A percentile compares a stretch with the other conserved stretches of the same genome.
Conservation (phyloP, 345 rosid species). For the Physaria fendleri region DNA sequence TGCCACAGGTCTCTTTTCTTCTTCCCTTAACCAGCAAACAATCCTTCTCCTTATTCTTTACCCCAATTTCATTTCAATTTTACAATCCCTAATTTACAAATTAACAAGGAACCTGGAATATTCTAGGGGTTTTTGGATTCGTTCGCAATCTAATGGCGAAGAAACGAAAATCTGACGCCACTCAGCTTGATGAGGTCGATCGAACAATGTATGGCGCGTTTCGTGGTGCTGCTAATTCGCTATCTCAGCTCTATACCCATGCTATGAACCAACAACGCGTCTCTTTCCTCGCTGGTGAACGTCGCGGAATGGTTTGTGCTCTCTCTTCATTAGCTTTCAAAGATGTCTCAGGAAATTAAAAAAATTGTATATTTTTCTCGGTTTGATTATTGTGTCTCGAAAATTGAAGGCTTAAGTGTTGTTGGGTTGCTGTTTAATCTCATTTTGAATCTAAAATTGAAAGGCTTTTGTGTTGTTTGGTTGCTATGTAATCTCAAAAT, state of each 20-base stretch:
- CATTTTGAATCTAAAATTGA: background rate
- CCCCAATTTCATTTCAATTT: background rate
- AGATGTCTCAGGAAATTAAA: background rate
- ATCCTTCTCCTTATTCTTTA: background rate
- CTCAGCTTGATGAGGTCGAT: conserved; percentile 87
- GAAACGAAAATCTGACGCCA: conserved; percentile 82
- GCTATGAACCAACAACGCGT: conserved; percentile 72
- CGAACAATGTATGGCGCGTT: conserved; percentile 81
- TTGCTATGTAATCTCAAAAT: background rate
- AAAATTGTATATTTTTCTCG: background rate
- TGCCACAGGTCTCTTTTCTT: conserved; percentile 14
- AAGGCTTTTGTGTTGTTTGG: background rate
- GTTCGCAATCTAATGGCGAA: conserved; percentile 46
- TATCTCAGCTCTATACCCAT: conserved; percentile 85
- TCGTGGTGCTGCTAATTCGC: conserved; percentile 89
- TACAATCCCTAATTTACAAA: conserved; percentile 9
- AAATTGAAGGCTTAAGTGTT: background rate
- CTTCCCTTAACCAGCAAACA: conserved; percentile 7
- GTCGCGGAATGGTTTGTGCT: conserved; percentile 50
- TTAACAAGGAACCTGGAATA: background rate
- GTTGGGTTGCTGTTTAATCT: background rate
- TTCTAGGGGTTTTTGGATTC: conserved; percentile 13
- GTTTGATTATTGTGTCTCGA: background rate
- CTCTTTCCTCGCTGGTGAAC: conserved; percentile 80
- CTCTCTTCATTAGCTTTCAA: background rate